Base-by-base conservation (phyloP, 164 flowering plant species). In the Amborella trichopoda region DNA sequence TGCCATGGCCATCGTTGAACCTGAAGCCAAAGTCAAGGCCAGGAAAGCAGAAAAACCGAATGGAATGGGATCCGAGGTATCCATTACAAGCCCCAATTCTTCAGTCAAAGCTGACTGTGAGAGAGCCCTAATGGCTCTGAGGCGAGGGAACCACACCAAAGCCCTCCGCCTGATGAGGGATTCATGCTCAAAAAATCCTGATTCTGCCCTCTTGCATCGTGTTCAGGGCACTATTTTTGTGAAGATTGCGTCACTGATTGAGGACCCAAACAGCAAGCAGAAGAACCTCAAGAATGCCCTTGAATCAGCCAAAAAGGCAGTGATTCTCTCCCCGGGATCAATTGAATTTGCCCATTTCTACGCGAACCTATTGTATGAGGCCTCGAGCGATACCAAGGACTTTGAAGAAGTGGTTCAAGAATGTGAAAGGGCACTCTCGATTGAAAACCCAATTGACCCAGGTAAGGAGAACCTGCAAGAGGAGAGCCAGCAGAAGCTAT, bases 141-240 rank as follows among this genome's bases (percentile, higher is more conserved):
- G 95, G 26, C 72, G 95, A 0, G 96, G 97, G 6, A 93, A 83
- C 70, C 95, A 88, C 61, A 83, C 71, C 17, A 85, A 72, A 56
- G 91, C 96, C 30, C 58, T 93, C 23, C 73, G 94, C 42, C 60
- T 88, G 8, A 76, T 88, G 87, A 85, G 77, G 68, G 99, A 93
- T 17, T 55, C 68, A 24, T 60, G 70, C 44, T 28, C 41, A 3
- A 63, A 65, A 34, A 50, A 72, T 43, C 76, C 62, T 48, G 61
- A 41, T 58, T 70, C 77, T 1, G 86, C 83, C 0, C 59, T 88
- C 26, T 52, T 79, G 41, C 72, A 80, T 44, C 82, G 97, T 2
- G 81, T 85, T 5, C 87, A 83, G 21, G 97, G 90, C 13, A 85
- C 87, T 3, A 64, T 85, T 16, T 77, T 68, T 49, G 77, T 78